A percentile compares a stretch with the other conserved stretches of the same genome.
phyloP scores from a whole-genome alignment of 805 yeast species.

The Saitoella complicata region DNA sequence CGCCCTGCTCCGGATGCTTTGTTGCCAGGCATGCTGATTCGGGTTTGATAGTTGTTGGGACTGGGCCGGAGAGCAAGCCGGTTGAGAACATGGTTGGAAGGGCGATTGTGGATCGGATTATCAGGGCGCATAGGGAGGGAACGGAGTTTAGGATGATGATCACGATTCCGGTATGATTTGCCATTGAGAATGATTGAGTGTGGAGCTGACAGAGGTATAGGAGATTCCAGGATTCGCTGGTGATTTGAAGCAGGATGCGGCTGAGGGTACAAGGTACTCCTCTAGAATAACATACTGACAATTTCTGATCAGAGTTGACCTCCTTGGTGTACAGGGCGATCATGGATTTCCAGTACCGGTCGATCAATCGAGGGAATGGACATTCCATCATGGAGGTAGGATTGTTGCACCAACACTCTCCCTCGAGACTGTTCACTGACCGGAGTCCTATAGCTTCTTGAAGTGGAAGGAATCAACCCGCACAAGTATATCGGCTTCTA shows the following conservation, averaged over 20 bases:
- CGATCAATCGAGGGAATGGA: conserved; percentile 71
- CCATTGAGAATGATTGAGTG: too few species aligned
- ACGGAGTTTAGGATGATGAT: conserved; percentile 80
- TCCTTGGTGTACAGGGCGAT: conserved; percentile 28
- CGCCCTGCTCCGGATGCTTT: too few species aligned
- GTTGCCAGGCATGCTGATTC: too few species aligned
- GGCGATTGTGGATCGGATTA: conserved; percentile 92
- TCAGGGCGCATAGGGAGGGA: conserved; percentile 64
- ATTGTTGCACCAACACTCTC: too few species aligned
- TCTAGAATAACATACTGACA: too few species aligned
- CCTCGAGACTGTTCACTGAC: conserved; percentile 16
- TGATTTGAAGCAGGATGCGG: conserved; percentile 83
- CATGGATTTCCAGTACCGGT: conserved; percentile 90
- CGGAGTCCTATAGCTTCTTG: conserved; percentile 69
- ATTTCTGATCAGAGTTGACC: too few species aligned
- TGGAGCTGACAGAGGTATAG: too few species aligned
- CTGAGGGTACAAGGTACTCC: conserved; percentile 64
- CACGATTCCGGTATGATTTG: conserved; percentile 50
- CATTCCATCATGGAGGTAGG: too few species aligned
- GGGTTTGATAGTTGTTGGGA: conserved; percentile 13
- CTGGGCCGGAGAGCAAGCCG: conserved; percentile 65
- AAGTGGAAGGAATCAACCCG: conserved; percentile 63
- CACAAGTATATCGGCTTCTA: conserved; percentile 82
- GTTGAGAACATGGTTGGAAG: conserved; percentile 85
- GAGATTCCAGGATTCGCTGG: conserved; percentile 91